These are phyloP conservation scores for Cercospora sesami DNA, from an alignment of 2,329 filamentous ascomycete species.

Conservation along the genomic window DNA sequence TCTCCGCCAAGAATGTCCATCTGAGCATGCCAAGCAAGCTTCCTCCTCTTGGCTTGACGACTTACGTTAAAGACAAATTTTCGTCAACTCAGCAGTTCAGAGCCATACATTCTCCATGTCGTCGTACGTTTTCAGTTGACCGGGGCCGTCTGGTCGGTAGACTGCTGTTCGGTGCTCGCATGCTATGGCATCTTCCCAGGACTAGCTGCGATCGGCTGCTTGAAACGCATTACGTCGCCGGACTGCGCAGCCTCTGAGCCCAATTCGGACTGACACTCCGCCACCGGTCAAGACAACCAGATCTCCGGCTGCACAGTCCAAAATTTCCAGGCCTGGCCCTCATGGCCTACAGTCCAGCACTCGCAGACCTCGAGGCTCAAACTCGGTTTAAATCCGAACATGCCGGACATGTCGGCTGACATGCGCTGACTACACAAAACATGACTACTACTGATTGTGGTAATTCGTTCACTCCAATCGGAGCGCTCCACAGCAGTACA, in stretches of 20 bases:
- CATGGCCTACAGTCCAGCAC: neutral
- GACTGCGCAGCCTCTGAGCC: neutral
- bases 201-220: neutral
- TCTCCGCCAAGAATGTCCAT: neutral
- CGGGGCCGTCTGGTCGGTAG: too few relatives aligned
- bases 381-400: neutral
- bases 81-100: neutral
- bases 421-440: neutral
- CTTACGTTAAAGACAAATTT: neutral
- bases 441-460: neutral
- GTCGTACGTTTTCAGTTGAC: neutral
- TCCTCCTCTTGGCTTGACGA: neutral
- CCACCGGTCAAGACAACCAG: neutral
- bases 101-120: neutral
- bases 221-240: neutral
- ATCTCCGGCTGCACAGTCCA: neutral
- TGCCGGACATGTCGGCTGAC: neutral
- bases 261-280: neutral
- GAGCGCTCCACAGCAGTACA: neutral
- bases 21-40: neutral
- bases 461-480: neutral
- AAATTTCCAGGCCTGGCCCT: neutral
- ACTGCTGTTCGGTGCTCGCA: neutral
- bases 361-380: neutral
- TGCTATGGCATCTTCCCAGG: neutral